These are phyloP conservation scores for Marvania coccoides DNA, from an alignment of 139 green algal genomes.

Conservation along the genomic window DNA sequence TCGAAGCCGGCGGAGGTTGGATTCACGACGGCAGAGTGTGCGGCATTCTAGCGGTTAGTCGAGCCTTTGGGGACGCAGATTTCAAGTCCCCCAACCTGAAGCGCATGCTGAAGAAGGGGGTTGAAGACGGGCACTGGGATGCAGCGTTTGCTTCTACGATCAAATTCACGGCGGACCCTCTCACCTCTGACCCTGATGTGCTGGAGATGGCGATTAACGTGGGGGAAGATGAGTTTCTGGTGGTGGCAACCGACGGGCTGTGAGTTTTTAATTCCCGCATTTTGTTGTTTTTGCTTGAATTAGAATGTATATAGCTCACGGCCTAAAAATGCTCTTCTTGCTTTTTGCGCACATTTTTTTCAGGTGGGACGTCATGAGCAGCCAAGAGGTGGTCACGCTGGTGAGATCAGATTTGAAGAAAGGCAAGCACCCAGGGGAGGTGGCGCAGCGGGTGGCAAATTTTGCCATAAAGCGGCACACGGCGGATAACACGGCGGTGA, in stretches of 20 bases:
- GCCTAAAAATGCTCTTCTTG: background rate
- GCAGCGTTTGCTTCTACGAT: slow-evolving; percentile 33
- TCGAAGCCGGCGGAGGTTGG: slow-evolving; percentile 48
- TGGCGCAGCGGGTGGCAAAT: slow-evolving; percentile 28
- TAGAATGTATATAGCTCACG: background rate
- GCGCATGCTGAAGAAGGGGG: slow-evolving; percentile 33
- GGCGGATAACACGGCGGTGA: slow-evolving; percentile 43
- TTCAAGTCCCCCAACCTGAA: slow-evolving; percentile 52
- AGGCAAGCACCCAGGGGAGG: slow-evolving; percentile 9
- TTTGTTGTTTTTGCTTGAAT: slow-evolving; percentile 17
- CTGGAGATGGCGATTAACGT: slow-evolving; percentile 38
- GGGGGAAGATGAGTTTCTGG: slow-evolving; percentile 58
- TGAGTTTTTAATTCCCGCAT: too few species aligned
- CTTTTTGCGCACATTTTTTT: background rate
- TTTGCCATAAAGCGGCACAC: slow-evolving; percentile 27
- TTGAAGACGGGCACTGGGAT: slow-evolving; percentile 35
- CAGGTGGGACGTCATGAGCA: slow-evolving; percentile 52
- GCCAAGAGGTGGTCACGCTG: slow-evolving; percentile 30
- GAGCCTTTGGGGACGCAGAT: slow-evolving; percentile 66
- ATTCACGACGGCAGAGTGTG: slow-evolving; percentile 63
- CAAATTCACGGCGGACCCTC: slow-evolving; percentile 37
- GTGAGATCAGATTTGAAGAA: slow-evolving; percentile 28
- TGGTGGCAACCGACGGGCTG: slow-evolving; percentile 67
- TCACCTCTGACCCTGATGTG: slow-evolving; percentile 53
- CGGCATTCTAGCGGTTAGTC: slow-evolving; percentile 64